phyloP scores from a whole-genome alignment of 495 filamentous ascomycete genomes.

The Pseudomonodictys pantanalensis region DNA sequence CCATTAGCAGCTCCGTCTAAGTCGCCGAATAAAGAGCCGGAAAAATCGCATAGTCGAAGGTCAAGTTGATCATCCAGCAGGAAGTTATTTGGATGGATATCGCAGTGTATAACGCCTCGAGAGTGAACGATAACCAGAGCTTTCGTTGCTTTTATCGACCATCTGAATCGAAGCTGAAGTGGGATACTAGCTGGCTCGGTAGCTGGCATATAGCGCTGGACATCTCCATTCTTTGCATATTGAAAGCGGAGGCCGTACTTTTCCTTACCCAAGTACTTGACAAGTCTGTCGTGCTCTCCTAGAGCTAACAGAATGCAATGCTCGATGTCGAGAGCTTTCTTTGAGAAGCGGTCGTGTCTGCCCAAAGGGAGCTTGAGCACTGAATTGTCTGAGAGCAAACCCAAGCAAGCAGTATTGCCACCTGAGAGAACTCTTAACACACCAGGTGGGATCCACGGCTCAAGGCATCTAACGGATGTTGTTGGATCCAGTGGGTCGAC shows the following conservation, averaged over 20 bases:
- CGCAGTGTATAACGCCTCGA: conserved; percentile 25
- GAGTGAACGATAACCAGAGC: conserved; percentile 12
- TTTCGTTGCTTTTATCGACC: conserved; percentile 6
- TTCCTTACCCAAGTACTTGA: neutral
- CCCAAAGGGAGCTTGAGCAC: neutral
- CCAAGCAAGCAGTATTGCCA: neutral
- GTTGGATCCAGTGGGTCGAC: neutral
- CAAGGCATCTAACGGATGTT: neutral
- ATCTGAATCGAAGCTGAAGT: neutral
- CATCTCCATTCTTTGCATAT: neutral
- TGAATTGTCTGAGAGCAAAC: neutral
- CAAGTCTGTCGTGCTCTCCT: neutral
- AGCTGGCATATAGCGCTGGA: neutral
- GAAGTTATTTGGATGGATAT: conserved; percentile 26
- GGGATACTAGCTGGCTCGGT: neutral
- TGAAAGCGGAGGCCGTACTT: neutral
- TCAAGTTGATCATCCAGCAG: conserved; percentile 14
- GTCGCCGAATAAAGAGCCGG: conserved; percentile 19
- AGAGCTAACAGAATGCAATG: neutral
- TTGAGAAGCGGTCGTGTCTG: neutral
- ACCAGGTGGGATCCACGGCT: neutral
- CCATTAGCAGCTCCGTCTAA: conserved; percentile 2
- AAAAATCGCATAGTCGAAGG: conserved; percentile 28
- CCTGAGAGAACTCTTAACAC: neutral
- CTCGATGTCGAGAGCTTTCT: conserved; percentile 3